Base-by-base conservation (phyloP, 176 grass and related monocot genomes). In the Alloteropsis semialata region DNA sequence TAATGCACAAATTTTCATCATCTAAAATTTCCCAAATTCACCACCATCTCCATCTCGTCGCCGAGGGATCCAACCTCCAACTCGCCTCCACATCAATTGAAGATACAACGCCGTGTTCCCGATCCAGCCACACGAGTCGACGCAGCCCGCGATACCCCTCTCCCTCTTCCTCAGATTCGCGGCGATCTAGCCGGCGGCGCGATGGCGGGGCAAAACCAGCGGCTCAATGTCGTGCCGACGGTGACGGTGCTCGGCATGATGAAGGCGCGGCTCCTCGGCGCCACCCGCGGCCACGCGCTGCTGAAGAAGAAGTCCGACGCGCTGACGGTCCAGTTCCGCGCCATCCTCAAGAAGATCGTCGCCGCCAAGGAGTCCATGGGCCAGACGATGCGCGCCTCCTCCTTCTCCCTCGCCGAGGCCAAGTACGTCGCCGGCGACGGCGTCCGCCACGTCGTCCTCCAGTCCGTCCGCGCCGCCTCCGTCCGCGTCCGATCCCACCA, bases 221-320 rank as follows among this genome's bases (percentile, higher is more conserved):
- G 95, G 1, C 77, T 98, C 56, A 98, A 37, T 38, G 90, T 98
- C 37, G 95, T 95, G 18, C 92, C 95, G 6, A 98, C 95, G 49
- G 90, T 94, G 59, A 98, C 92, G 43, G 88, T 98, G 95, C 95
- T 91, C 0, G 95, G 95, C 0, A 78, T 89, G 17, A 87, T 98
- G 90, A 98, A 98, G 88, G 90, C 88, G 15, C 86, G 92, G 27
- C 92, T 98, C 11, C 48, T 98, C 76, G 92, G 92, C 33, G 92
- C 92, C 2, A 98, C 95, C 22, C 83, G 92, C 19, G 95, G 92
- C 30, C 95, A 98, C 65, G 95, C 95, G 13, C 87, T 98, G 24
- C 88, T 98, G 1, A 95, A 98, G 88, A 97, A 97, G 92, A 98
- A 98, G 65, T 94, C 92, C 43, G 92, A 98, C 65, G 95, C 95